These are phyloP conservation scores for Parascedosporium putredinis DNA, from an alignment of 2,329 filamentous ascomycete species.

Conservation along the genomic window DNA sequence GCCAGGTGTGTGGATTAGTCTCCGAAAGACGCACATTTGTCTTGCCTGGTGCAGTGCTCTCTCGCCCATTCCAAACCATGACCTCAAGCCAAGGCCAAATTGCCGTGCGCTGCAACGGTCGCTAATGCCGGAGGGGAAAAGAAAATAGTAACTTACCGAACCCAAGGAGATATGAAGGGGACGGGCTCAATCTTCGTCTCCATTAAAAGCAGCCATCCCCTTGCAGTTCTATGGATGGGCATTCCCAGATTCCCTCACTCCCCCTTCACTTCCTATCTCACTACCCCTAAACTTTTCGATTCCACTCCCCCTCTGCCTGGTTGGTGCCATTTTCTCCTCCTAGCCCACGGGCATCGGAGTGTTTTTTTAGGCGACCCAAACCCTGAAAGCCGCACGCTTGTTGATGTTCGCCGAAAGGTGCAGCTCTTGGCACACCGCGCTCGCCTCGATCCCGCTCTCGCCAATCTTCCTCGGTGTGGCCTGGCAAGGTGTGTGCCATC, in stretches of 20 bases:
- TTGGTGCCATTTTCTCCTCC: too few relatives aligned
- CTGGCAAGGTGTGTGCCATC: neutral
- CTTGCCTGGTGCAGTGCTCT: too few relatives aligned
- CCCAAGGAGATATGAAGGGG: neutral
- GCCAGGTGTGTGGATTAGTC: too few relatives aligned
- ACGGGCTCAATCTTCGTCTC: too few relatives aligned
- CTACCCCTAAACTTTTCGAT: too few relatives aligned
- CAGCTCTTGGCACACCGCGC: conserved; percentile 1
- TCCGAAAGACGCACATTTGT: too few relatives aligned
- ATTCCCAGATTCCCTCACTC: neutral
- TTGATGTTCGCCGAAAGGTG: conserved; percentile 1
- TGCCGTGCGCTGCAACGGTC: too few relatives aligned
- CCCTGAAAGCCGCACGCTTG: neutral
- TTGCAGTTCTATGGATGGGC: neutral
- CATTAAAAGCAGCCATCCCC: neutral
- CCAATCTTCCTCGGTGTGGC: neutral
- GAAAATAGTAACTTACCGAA: neutral
- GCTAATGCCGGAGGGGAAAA: too few relatives aligned
- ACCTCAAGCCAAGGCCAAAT: too few relatives aligned
- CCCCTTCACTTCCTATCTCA: too few relatives aligned
- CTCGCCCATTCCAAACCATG: too few relatives aligned
- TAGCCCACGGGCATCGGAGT: neutral
- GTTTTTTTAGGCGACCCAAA: neutral
- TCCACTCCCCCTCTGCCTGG: too few relatives aligned
- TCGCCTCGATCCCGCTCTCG: neutral